A percentile compares a stretch with the other conserved stretches of the same genome.
Evolutionary conservation across 495 filamentous ascomycete species (phyloP).

Genomic region (Trichoderma reesei): DNA sequence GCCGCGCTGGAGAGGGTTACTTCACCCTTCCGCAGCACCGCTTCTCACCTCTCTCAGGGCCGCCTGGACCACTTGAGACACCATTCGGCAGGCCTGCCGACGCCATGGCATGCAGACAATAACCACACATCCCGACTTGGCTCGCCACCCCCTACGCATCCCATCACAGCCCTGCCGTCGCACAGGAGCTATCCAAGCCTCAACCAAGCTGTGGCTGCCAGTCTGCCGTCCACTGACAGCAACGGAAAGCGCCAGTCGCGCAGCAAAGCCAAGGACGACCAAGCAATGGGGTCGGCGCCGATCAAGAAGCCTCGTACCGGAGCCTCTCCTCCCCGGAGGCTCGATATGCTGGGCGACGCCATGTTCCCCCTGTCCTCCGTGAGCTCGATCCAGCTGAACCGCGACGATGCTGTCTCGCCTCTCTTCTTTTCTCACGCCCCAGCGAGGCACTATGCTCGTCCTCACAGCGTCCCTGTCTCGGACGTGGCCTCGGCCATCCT

Average conservation of each 20-base stretch:
- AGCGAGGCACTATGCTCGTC: slow-evolving; percentile 22
- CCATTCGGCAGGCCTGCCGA: background rate
- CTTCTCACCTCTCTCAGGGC: background rate
- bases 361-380: background rate
- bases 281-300: slow-evolving; percentile 3
- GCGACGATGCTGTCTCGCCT: slow-evolving; percentile 29
- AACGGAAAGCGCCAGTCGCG: slow-evolving; percentile 1
- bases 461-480: slow-evolving; percentile 36
- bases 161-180: background rate
- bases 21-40: background rate
- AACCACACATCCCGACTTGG: background rate
- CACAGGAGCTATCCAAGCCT: background rate
- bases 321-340: background rate
- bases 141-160: background rate
- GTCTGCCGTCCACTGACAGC: background rate
- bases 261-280: slow-evolving; percentile 1
- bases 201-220: background rate
- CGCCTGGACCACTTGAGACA: background rate
- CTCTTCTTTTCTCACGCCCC: slow-evolving; percentile 48
- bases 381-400: background rate
- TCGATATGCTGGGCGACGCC: slow-evolving; percentile 12
- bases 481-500: slow-evolving; percentile 51
- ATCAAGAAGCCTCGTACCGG: slow-evolving; percentile 11
- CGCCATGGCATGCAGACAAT: background rate
- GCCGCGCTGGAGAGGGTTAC: background rate